Evolutionary conservation across 805 yeast species (phyloP).

Genomic region (Kazachstania psychrophila): DNA sequence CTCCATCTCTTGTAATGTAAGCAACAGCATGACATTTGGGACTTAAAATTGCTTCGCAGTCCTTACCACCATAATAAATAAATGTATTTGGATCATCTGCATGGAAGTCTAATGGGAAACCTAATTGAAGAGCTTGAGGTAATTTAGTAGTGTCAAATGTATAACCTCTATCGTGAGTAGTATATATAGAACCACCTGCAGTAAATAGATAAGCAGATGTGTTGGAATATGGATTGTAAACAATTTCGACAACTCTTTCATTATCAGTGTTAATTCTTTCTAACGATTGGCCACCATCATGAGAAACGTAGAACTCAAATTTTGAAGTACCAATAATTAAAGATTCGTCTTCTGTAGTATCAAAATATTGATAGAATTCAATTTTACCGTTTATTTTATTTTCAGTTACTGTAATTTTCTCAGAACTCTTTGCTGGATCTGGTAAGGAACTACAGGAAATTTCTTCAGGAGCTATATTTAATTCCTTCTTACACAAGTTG

Average conservation of each 20-base stretch:
- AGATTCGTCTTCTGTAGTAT: slow-evolving; percentile 48
- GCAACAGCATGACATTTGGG: slow-evolving; percentile 51
- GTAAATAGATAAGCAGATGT: slow-evolving; percentile 36
- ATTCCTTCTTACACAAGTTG: slow-evolving; percentile 18
- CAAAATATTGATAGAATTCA: slow-evolving; percentile 41
- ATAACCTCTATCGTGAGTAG: slow-evolving; percentile 61
- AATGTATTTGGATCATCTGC: slow-evolving; percentile 46
- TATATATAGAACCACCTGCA: slow-evolving; percentile 39
- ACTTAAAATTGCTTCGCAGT: slow-evolving; percentile 41
- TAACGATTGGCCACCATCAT: slow-evolving; percentile 55
- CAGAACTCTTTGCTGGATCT: slow-evolving; percentile 9
- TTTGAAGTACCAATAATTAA: slow-evolving; percentile 49
- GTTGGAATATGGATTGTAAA: slow-evolving; percentile 43
- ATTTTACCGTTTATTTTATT: slow-evolving; percentile 46
- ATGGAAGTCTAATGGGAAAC: slow-evolving; percentile 51
- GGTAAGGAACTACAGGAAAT: slow-evolving; percentile 21
- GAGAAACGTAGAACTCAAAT: slow-evolving; percentile 52
- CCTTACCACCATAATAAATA: slow-evolving; percentile 58
- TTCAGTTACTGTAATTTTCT: slow-evolving; percentile 32
- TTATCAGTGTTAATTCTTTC: slow-evolving; percentile 29
- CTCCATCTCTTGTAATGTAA: slow-evolving; percentile 58
- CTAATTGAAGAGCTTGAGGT: slow-evolving; percentile 41
- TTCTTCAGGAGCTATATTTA: slow-evolving; percentile 22
- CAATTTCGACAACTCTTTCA: slow-evolving; percentile 43
- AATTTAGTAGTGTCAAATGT: slow-evolving; percentile 39